Evolutionary conservation across 1,284 basidiomycete species (phyloP), one percentile per base, ranked within the genome.

Genomic region (Termitomyces sp.): DNA sequence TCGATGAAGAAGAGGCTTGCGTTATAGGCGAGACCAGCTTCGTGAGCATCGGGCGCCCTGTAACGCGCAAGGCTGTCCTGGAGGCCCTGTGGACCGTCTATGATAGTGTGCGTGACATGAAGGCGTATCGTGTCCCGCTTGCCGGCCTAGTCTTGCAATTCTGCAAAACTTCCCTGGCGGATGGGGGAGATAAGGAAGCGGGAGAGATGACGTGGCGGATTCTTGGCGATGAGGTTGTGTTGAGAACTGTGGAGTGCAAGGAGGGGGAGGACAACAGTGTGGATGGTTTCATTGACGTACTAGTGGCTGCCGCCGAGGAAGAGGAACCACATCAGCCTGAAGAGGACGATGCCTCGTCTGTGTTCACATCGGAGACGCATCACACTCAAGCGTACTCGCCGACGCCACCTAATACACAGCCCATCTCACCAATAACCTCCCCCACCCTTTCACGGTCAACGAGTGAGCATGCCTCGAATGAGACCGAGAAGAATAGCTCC

Each of bases 61-160:
- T 73, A n/a, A 88, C 87, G 1, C 72, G 83, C 18, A 62, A 69
- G 26, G 76, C 77, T 11, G 70, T 83, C 50, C 77, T 86, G 71
- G 71, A 75, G 16, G 72, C 77, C 5, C 68, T 90, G 26, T 71
- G 79, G 46, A 66, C 65, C 9, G 80, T 82, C 0, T 86, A 86
- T 61, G 76, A 81, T 14, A 78, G 77, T 37, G 75, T 90, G 30
- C 80, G 77, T 60, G 88, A 89, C 57, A 84, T 88, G 72, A 77
- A 76, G 14, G 67, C 67, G 5, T 88, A 88, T 64, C 76, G 87
- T 39, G 71, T 74, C 47, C 78, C 80, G 1, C 70, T 90, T 13
- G 83, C 80, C 4, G 72, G 79, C 45, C 64, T 86, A 21, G 75
- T 88, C 0, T 75, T 79, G 60, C 70, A 73, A 44, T 78, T 79